Conservation (phyloP, 345 rosid genomes). For the Brassica rapa region DNA sequence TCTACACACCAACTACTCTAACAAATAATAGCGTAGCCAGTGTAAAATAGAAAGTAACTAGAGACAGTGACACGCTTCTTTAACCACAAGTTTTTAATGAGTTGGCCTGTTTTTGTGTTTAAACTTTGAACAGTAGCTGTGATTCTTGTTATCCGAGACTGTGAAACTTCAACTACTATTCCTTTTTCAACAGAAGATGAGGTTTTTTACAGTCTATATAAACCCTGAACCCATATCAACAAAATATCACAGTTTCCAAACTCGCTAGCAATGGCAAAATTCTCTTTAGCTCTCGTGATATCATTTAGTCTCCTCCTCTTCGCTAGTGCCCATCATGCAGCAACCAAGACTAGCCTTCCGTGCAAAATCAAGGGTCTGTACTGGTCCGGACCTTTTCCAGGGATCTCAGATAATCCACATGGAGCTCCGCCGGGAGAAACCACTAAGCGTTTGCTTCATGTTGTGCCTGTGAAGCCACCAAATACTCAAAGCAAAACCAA, state of each 20-base stretch:
- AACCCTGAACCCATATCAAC: background rate
- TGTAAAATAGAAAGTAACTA: background rate
- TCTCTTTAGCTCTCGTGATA: constrained; percentile 7
- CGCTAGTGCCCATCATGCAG: background rate
- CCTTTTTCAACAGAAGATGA: constrained; percentile 5
- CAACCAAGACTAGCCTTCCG: background rate
- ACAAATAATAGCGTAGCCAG: background rate
- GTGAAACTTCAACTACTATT: constrained; percentile 12
- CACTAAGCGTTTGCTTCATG: background rate
- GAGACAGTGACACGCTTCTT: background rate
- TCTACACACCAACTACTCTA: background rate
- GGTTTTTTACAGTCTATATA: constrained; percentile 9
- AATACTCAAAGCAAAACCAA: background rate
- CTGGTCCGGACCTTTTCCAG: background rate
- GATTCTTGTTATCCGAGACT: background rate
- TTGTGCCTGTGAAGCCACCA: background rate
- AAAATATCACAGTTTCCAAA: background rate
- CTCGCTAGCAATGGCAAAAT: constrained; percentile 6
- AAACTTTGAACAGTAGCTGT: background rate
- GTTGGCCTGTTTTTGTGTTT: too few relatives aligned
- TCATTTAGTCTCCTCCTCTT: constrained; percentile 13
- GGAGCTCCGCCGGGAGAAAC: background rate
- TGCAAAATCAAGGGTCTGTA: background rate
- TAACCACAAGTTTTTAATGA: constrained; percentile 1
- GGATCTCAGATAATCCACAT: background rate